These are phyloP conservation scores for Metschnikowia picachoensis DNA, from an alignment of 805 yeast genomes.

Conservation along the genomic window DNA sequence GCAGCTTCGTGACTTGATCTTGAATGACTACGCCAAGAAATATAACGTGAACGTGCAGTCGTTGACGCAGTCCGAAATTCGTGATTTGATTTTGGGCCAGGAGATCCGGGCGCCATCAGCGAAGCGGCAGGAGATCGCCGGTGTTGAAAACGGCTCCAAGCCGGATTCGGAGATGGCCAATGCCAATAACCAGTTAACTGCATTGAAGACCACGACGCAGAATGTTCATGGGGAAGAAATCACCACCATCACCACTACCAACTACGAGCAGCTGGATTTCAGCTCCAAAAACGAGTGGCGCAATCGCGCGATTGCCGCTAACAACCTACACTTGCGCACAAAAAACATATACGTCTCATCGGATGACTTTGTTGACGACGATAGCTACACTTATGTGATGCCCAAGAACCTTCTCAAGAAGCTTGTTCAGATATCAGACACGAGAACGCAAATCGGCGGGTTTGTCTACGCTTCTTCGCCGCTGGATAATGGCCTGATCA, in stretches of 20 bases:
- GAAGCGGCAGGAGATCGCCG: conserved; percentile 79
- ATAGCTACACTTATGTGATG: conserved; percentile 63
- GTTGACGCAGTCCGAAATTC: conserved; percentile 86
- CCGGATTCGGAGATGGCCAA: conserved; percentile 29
- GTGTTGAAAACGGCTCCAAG: conserved; percentile 48
- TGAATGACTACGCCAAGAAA: conserved; percentile 79
- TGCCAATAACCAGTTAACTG: conserved; percentile 55
- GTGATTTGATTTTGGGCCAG: conserved; percentile 93
- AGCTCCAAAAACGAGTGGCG: conserved; percentile 91
- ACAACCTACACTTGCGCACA: conserved; percentile 67
- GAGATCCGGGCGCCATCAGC: conserved; percentile 87
- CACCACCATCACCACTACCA: conserved; percentile 86
- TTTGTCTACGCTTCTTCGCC: conserved; percentile 79
- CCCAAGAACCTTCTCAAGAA: conserved; percentile 78
- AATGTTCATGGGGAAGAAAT: conserved; percentile 97
- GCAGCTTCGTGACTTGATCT: conserved; percentile 80
- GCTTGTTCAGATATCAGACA: conserved; percentile 76
- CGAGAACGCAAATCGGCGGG: conserved; percentile 79
- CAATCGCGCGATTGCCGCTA: conserved; percentile 73
- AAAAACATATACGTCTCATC: conserved; percentile 68
- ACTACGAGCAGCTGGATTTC: conserved; percentile 81
- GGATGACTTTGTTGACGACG: conserved; percentile 48
- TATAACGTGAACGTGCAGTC: conserved; percentile 83
- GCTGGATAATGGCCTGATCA: conserved; percentile 61
- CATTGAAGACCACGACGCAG: conserved; percentile 75